Percentiles rank a stretch among this genome's conserved stretches.
Evolutionary conservation across 257 asterid genomes (phyloP).

Genomic region (Penstemon davidsonii): DNA sequence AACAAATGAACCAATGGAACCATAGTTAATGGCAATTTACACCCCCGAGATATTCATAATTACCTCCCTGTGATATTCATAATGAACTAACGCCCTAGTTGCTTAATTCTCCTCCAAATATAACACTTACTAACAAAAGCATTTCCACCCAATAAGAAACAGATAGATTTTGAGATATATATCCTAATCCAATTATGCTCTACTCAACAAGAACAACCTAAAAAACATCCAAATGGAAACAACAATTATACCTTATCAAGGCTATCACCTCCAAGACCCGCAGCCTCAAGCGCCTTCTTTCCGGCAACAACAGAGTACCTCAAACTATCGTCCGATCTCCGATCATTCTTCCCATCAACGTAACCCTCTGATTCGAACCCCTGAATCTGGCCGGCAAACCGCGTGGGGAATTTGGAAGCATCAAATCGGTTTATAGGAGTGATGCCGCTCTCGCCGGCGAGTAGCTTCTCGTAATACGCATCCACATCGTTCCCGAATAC

Average conservation of each 20-base stretch:
- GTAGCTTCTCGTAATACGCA: slow-evolving; percentile 43
- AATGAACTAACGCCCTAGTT: too few relatives aligned
- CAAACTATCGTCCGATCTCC: slow-evolving; percentile 45
- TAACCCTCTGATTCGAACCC: slow-evolving; percentile 44
- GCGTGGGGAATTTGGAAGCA: slow-evolving; percentile 39
- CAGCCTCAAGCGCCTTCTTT: slow-evolving; percentile 42
- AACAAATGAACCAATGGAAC: not conserved
- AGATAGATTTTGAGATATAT: too few relatives aligned
- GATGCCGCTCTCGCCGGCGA: slow-evolving; percentile 51
- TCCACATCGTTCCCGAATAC: slow-evolving; percentile 50
- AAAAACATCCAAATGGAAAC: too few relatives aligned
- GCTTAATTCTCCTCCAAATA: too few relatives aligned
- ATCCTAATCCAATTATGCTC: too few relatives aligned
- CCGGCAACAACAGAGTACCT: slow-evolving; percentile 54
- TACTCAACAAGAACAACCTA: too few relatives aligned
- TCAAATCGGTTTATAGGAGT: slow-evolving; percentile 42
- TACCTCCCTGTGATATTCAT: too few relatives aligned
- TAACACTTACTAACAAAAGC: too few relatives aligned
- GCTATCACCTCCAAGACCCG: slow-evolving; percentile 26
- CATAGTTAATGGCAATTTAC: not conserved
- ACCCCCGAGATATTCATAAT: too few relatives aligned
- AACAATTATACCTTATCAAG: not conserved
- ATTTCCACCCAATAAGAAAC: too few relatives aligned
- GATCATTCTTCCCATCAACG: slow-evolving; percentile 51
- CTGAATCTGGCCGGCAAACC: slow-evolving; percentile 50